phyloP scores from a whole-genome alignment of 1,284 basidiomycete species.

The Mrakiaceae sp. region DNA sequence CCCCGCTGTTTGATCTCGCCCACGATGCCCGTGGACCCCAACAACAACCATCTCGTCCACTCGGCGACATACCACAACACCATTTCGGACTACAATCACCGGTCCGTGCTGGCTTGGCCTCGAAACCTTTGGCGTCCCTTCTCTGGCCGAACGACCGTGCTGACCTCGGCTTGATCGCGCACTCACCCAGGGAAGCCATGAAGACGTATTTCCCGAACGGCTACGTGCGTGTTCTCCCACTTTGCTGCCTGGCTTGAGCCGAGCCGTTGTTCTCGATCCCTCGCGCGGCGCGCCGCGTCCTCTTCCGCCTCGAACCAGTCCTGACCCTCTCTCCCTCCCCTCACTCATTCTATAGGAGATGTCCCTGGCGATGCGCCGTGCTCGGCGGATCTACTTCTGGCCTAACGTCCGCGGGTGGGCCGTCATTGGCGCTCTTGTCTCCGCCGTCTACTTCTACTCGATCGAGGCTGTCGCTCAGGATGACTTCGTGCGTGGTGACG shows the following conservation, averaged over 20 bases:
- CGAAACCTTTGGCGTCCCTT: too few species aligned
- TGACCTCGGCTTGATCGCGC: background rate
- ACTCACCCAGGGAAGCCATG: constrained; percentile 3
- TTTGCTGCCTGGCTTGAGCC: background rate
- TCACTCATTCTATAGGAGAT: constrained; percentile 2
- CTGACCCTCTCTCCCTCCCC: background rate
- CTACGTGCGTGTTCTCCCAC: constrained; percentile 7
- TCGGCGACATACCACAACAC: too few species aligned
- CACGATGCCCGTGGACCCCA: too few species aligned
- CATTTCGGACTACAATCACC: too few species aligned
- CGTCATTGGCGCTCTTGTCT: constrained; percentile 24
- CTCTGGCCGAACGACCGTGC: background rate
- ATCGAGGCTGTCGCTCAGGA: constrained; percentile 89
- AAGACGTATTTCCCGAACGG: constrained; percentile 17
- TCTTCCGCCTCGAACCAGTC: background rate
- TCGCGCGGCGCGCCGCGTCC: background rate
- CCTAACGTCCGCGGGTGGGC: constrained; percentile 4
- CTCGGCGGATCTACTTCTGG: constrained; percentile 14
- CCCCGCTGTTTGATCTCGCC: too few species aligned
- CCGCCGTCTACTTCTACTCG: constrained; percentile 82
- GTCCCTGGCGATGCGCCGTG: constrained; percentile 14
- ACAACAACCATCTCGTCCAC: too few species aligned
- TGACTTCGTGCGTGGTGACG: constrained; percentile 48
- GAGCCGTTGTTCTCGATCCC: too few species aligned
- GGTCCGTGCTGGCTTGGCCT: too few species aligned